Percentiles rank a stretch among this genome's conserved stretches.
These are phyloP conservation scores for Carnegiea gigantea DNA, from an alignment of 179 eudicot genomes.

Conservation along the genomic window DNA sequence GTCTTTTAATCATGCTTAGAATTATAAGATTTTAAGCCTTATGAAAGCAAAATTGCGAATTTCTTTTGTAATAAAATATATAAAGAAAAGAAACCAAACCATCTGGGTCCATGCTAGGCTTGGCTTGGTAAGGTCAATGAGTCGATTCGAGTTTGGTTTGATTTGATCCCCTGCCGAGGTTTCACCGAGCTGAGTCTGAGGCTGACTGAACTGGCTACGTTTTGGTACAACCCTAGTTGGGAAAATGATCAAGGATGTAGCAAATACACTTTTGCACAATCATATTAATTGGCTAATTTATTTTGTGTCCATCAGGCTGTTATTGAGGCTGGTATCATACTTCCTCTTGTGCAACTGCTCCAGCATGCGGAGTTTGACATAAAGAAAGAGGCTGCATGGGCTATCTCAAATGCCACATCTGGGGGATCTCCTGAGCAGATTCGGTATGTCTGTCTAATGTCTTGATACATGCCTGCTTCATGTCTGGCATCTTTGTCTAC, in stretches of 20 bases:
- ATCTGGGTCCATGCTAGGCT: too few relatives aligned
- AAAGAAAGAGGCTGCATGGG: slow-evolving; percentile 85
- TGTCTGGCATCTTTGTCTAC: neutral
- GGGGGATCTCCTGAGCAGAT: slow-evolving; percentile 80
- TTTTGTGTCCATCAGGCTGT: slow-evolving; percentile 46
- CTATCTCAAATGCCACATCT: slow-evolving; percentile 74
- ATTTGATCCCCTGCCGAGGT: too few relatives aligned
- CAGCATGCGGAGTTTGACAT: slow-evolving; percentile 72
- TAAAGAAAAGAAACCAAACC: too few relatives aligned
- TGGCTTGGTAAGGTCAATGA: too few relatives aligned
- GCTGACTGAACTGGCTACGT: too few relatives aligned
- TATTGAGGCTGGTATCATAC: slow-evolving; percentile 52
- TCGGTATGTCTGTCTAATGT: slow-evolving; percentile 30
- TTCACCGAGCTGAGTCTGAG: too few relatives aligned
- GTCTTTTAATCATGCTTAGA: too few relatives aligned
- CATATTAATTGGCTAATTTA: neutral
- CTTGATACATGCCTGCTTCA: neutral
- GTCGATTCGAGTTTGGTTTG: too few relatives aligned
- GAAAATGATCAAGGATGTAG: neutral
- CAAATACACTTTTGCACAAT: neutral
- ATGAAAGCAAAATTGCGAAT: too few relatives aligned
- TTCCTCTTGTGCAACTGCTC: slow-evolving; percentile 61
- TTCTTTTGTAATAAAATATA: too few relatives aligned
- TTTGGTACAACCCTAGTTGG: neutral
- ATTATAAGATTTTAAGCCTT: too few relatives aligned